Evolutionary conservation across 371 early-diverging fungal species (phyloP), one percentile per base, ranked within the genome.

Genomic region (Mycotypha africana): DNA sequence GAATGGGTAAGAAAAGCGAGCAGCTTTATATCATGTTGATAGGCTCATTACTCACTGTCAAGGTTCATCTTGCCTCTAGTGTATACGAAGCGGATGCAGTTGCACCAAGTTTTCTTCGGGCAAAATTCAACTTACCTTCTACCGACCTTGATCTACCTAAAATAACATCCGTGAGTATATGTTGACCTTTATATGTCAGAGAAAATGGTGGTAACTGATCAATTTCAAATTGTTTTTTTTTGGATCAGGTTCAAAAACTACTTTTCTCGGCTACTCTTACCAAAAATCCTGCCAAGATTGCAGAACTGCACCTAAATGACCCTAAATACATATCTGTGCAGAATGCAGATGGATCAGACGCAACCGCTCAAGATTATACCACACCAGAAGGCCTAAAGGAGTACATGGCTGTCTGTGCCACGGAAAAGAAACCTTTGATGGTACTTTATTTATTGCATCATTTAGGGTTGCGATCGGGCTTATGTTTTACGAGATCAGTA

Each of bases 251-350:
- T 5, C 90, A 88, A 62, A 96, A 97, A 69, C 75, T 95, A 1
- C 65, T 97, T 10, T 96, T 95, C 51, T 92, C 93, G 2, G 97
- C 96, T 8, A 96, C 97, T 0, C 62, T 97, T 47, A 93, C 96
- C 0, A 79, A 89, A 33, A 86, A 97, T 47, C 95, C 97, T 0
- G 92, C 88, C 39, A 92, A 93, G 52, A 81, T 97, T 45, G 91
- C 92, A 10, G 75, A 80, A 12, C 71, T 97, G 8, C 82, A 85
- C 45, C 71, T 97, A 26, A 72, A 67, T n/a, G 70, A 82, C 35
- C 91, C 91, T 4, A 81, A 78, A 33, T 88, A 87, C 51, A 81
- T 91, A 19, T 62, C 70, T 12, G 78, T 91, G 17, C 79, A 84
- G 32, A 51, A 60, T 3, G 47, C 59, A 40, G 57, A 58, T 33